Conservation (phyloP, 306 rosid genomes). For the Quercus cerris region DNA sequence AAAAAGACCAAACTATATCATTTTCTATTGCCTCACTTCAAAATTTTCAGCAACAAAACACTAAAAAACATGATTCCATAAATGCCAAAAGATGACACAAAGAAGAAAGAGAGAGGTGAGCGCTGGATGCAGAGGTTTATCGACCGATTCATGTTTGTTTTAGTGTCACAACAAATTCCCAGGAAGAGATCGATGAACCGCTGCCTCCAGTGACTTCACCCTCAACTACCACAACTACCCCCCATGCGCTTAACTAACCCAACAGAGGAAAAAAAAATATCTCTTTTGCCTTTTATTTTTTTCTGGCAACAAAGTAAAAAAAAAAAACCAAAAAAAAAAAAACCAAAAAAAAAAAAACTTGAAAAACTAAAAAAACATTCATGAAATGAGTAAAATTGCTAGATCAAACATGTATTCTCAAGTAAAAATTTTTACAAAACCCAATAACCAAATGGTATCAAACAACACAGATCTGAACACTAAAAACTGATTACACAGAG, state of each 20-base stretch:
- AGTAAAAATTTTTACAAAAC: neutral
- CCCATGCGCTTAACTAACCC: neutral
- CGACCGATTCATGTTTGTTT: constrained; percentile 93
- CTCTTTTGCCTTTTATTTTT: neutral
- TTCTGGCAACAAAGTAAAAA: neutral
- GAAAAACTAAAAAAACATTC: neutral
- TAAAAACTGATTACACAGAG: neutral
- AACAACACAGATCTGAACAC: constrained; percentile 39
- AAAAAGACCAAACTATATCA: neutral
- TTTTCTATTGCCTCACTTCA: neutral
- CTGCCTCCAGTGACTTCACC: constrained; percentile 98
- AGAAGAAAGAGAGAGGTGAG: constrained; percentile 43
- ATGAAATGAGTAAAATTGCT: neutral
- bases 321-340: neutral
- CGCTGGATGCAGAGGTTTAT: constrained; percentile 99
- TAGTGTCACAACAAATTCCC: constrained; percentile 50
- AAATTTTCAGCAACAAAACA: constrained; percentile 11
- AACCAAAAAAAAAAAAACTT: neutral
- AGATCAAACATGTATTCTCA: constrained; percentile 16
- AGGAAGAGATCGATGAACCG: constrained; percentile 99
- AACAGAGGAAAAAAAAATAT: neutral
- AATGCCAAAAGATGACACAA: neutral
- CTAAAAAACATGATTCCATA: neutral
- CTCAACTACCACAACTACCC: constrained; percentile 2
- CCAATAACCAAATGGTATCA: neutral